phyloP scores from a whole-genome alignment of 2,329 filamentous ascomycete species.

The Beauveria caledonica region DNA sequence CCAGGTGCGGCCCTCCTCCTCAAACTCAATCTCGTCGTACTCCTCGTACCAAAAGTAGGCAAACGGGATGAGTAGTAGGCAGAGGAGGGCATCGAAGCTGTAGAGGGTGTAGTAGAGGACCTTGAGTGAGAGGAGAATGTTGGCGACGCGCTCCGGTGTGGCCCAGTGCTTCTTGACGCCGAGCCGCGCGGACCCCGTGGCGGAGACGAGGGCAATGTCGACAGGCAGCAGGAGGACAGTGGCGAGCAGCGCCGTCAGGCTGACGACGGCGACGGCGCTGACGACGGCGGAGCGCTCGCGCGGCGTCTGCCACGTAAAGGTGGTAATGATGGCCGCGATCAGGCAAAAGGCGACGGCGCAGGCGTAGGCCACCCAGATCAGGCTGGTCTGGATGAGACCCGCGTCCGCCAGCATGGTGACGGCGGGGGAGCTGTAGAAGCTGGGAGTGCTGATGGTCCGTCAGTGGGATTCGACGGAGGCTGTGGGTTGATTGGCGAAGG shows the following conservation, averaged over 20 bases:
- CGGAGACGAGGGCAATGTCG: slow-evolving; percentile 89
- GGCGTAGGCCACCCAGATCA: slow-evolving; percentile 94
- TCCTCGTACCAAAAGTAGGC: slow-evolving; percentile 98
- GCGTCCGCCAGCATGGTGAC: slow-evolving; percentile 31
- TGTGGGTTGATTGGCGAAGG: not conserved
- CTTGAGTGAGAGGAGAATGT: slow-evolving; percentile 72
- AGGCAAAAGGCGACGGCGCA: slow-evolving; percentile 72
- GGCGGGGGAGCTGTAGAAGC: not conserved
- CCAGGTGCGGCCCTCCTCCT: slow-evolving; percentile 69
- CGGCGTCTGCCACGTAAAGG: slow-evolving; percentile 85
- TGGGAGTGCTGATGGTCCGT: not conserved
- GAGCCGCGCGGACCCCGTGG: slow-evolving; percentile 65
- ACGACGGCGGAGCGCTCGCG: slow-evolving; percentile 78
- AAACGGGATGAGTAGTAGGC: slow-evolving; percentile 84
- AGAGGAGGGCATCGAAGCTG: slow-evolving; percentile 82
- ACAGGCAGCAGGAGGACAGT: slow-evolving; percentile 90
- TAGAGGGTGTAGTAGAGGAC: slow-evolving; percentile 91
- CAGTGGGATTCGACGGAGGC: not conserved
- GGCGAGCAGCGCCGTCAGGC: slow-evolving; percentile 77
- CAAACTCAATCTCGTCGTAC: slow-evolving; percentile 82
- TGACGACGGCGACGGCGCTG: slow-evolving; percentile 77
- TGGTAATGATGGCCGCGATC: slow-evolving; percentile 71
- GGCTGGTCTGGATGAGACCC: slow-evolving; percentile 69
- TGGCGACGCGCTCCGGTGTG: slow-evolving; percentile 67
- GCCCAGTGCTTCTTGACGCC: slow-evolving; percentile 94